Conservation (phyloP, 1,139 yeast genomes). For the Suhomyces guaymorum region DNA sequence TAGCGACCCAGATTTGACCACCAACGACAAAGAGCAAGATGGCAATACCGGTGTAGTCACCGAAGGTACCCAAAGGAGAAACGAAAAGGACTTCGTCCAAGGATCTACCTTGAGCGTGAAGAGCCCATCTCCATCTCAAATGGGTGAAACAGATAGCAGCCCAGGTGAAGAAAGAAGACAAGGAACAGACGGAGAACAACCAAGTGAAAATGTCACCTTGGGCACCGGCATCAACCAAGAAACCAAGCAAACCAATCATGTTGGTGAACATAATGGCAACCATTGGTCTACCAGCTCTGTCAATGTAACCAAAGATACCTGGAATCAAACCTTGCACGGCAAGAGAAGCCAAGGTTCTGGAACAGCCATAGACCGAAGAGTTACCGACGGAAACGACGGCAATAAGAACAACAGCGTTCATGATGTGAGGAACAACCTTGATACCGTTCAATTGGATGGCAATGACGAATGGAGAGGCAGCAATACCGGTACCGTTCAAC, state of each 20-base stretch:
- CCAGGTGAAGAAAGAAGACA: constrained; percentile 62
- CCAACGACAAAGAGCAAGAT: constrained; percentile 43
- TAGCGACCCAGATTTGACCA: constrained; percentile 51
- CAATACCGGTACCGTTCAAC: constrained; percentile 34
- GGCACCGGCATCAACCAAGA: constrained; percentile 53
- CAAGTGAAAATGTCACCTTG: constrained; percentile 57
- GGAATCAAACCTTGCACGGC: constrained; percentile 54
- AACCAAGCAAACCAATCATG: constrained; percentile 60
- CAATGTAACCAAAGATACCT: constrained; percentile 50
- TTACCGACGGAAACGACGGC: constrained; percentile 57
- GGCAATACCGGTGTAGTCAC: constrained; percentile 47
- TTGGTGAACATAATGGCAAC: constrained; percentile 52
- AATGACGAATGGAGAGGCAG: constrained; percentile 46
- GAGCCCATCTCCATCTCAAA: constrained; percentile 52
- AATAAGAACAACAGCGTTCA: constrained; percentile 54
- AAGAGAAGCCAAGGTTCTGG: constrained; percentile 55
- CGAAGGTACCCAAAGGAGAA: constrained; percentile 50
- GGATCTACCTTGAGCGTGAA: constrained; percentile 45
- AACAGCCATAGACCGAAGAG: constrained; percentile 56
- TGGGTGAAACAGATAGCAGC: constrained; percentile 52
- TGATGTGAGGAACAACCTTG: constrained; percentile 47
- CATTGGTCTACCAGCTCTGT: constrained; percentile 58
- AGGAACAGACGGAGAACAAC: constrained; percentile 67
- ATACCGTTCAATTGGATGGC: constrained; percentile 42
- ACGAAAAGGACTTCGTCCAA: constrained; percentile 48